Evolutionary conservation across 129 eudicot species (phyloP).

Genomic region (Apium graveolens): DNA sequence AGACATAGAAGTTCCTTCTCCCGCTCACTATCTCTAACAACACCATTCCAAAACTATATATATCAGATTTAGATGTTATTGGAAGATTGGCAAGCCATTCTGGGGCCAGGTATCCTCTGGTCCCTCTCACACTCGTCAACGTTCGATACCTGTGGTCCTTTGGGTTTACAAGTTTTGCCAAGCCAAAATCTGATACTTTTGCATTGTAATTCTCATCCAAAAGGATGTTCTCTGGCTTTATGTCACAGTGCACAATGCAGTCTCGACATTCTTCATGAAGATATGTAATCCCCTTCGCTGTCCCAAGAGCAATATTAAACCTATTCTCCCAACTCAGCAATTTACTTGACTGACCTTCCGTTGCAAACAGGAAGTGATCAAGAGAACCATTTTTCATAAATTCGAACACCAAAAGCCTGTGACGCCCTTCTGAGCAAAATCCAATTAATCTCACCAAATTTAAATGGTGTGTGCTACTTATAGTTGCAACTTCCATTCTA

Average conservation of each 20-base stretch:
- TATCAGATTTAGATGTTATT: constrained; percentile 70
- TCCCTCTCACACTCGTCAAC: constrained; percentile 76
- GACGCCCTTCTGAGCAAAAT: constrained; percentile 84
- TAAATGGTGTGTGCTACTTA: constrained; percentile 91
- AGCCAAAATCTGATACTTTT: constrained; percentile 19
- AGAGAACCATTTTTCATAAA: constrained; percentile 92
- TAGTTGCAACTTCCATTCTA: constrained; percentile 93
- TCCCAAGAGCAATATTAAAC: constrained; percentile 68
- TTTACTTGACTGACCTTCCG: constrained; percentile 38
- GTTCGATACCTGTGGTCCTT: constrained; percentile 78
- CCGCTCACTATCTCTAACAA: constrained; percentile 90
- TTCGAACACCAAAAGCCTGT: constrained; percentile 78
- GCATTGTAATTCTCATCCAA: constrained; percentile 58
- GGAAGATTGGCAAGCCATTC: constrained; percentile 97
- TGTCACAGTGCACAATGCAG: constrained; percentile 83
- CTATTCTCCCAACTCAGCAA: constrained; percentile 61
- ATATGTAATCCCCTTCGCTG: constrained; percentile 78
- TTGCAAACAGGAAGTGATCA: constrained; percentile 52
- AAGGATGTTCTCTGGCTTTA: constrained; percentile 90
- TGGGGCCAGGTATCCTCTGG: constrained; percentile 89
- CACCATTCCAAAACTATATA: constrained; percentile 86
- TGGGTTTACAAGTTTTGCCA: constrained; percentile 33
- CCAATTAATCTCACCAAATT: constrained; percentile 81
- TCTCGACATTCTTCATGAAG: constrained; percentile 96
- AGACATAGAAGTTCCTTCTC: constrained; percentile 79